Evolutionary conservation across 176 grass and related monocot species (phyloP).

Genomic region (Rhynchospora breviuscula): DNA sequence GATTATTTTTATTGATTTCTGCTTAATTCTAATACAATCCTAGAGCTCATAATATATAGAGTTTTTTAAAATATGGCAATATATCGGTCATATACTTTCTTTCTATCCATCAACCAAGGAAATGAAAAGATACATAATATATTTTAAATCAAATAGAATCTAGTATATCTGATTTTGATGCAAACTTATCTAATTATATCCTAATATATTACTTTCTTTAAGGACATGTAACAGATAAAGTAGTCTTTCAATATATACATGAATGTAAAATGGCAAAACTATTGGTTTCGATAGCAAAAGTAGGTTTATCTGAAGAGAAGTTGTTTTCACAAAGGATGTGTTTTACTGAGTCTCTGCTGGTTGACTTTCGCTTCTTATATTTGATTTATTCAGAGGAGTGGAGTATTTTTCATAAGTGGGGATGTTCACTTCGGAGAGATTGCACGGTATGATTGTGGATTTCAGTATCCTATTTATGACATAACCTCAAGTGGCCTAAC

Average conservation of each 20-base stretch:
- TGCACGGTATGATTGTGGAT: conserved; percentile 64
- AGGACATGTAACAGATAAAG: no score
- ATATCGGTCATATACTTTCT: no score
- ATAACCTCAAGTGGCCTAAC: conserved; percentile 94
- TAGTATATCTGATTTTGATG: no score
- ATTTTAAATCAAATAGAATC: no score
- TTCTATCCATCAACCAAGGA: no score
- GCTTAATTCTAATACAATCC: no score
- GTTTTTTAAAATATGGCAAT: no score
- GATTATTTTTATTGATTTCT: no score
- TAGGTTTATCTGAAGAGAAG: neutral
- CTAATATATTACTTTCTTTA: no score
- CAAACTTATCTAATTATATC: no score
- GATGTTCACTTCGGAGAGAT: conserved; percentile 99
- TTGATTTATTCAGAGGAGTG: conserved; percentile 42
- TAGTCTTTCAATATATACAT: neutral
- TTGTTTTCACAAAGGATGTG: neutral
- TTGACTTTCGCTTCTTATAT: neutral
- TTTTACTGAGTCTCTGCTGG: neutral
- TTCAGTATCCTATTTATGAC: conserved; percentile 70
- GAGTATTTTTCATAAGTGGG: conserved; percentile 83
- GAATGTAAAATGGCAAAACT: neutral
- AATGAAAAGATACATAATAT: no score
- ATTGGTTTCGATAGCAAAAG: neutral
- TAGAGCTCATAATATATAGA: no score